Base-by-base conservation (phyloP, 2,329 filamentous ascomycete genomes). In the Amylocarpus encephaloides region DNA sequence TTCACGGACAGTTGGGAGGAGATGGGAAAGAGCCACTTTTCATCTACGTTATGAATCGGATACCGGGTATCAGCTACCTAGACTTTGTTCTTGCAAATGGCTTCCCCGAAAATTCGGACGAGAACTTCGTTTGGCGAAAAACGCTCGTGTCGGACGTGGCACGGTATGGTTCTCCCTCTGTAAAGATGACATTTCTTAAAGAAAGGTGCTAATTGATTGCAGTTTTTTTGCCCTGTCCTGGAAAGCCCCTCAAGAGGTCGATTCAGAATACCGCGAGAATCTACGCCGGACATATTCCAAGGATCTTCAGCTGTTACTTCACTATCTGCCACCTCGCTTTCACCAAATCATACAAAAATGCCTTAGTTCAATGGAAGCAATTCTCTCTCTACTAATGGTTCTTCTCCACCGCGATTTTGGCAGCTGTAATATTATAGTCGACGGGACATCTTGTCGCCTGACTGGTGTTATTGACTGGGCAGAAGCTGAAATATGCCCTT, bases 391-490 rank as follows among this genome's bases (percentile, higher is more conserved):
- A 10, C 68, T 67, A 30, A 69, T 68, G 62, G 68, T 71, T 5
- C 64, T 73, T 16, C 61, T 70, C 2, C 67, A 72, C 49, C 55
- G 58, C 50, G 68, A 72, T 46, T 69, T 73, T 55, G 57, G 65
- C 18, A 32, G 46, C 29, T 67, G 58, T 59, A 73, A 73, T 50
- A 67, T 72, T 38, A 63, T 72, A 9, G 69, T 73, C 5, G 62
- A 72, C 36, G 59, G 67, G 26, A 45, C 13, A 39, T 58, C 67
- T 30, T 71, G 63, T 57, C 64, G 67, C 56, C 52, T 73, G 3
- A 59, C 60, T 30, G 69, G 70, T 2, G 68, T 73, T 6, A 61
- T 73, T 48, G 69, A 72, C 60, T 74, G 67, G 69, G 66, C 70
- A 1, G 67, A 73, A 56, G 66, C 69, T 3, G 61, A 66, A 43